Evolutionary conservation across 2,329 filamentous ascomycete species (phyloP).

Genomic region (Arthrocladium fulminans): DNA sequence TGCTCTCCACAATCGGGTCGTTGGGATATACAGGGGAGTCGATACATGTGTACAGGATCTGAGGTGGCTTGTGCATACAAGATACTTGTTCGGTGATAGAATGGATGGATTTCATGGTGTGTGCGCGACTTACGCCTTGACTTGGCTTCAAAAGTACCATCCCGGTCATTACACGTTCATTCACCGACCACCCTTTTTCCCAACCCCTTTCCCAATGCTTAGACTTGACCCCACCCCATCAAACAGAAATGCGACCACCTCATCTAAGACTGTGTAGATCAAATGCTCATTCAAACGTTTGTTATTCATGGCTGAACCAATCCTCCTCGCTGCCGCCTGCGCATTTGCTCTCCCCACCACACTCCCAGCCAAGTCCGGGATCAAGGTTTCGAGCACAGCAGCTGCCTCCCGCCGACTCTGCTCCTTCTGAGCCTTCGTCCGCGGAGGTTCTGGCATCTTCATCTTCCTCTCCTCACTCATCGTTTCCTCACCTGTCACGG

Average conservation of each 20-base stretch:
- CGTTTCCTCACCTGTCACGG: background rate
- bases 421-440: slow-evolving; percentile 64
- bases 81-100: too few relatives aligned
- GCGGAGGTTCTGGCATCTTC: slow-evolving; percentile 39
- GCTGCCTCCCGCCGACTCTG: slow-evolving; percentile 79
- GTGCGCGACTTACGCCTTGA: too few relatives aligned
- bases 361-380: slow-evolving; percentile 84
- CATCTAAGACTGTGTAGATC: slow-evolving; percentile 62
- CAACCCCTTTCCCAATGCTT: background rate
- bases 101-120: too few relatives aligned
- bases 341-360: slow-evolving; percentile 91
- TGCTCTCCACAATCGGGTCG: too few relatives aligned
- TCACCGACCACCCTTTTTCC: background rate
- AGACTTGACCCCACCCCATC: slow-evolving; percentile 18
- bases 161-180: background rate
- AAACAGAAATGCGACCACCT: slow-evolving; percentile 59
- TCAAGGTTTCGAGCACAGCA: slow-evolving; percentile 75
- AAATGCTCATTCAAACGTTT: slow-evolving; percentile 70
- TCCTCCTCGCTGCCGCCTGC: slow-evolving; percentile 74
- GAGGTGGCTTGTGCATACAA: too few relatives aligned
- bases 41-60: too few relatives aligned
- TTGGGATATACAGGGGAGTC: too few relatives aligned
- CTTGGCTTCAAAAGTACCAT: too few relatives aligned
- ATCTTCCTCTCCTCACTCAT: slow-evolving; percentile 32
- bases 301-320: slow-evolving; percentile 90